Evolutionary conservation across 202 grass and related monocot species (phyloP).

Genomic region (Schoenoplectus tabernaemontani): DNA sequence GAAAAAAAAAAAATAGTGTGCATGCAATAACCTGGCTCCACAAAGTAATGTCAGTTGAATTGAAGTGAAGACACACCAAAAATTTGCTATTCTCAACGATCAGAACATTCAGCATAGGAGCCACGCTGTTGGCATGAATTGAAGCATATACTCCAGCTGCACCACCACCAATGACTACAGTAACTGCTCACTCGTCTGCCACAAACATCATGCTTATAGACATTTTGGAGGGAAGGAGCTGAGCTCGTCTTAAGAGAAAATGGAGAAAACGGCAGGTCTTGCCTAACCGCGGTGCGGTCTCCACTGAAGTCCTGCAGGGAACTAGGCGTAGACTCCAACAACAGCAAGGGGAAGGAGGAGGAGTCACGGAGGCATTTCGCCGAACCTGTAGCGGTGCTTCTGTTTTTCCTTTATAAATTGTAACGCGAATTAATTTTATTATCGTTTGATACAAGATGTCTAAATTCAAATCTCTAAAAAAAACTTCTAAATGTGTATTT

Average conservation of each 20-base stretch:
- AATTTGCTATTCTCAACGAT: slow-evolving; percentile 79
- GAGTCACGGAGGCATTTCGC: not conserved
- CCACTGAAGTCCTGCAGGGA: not conserved
- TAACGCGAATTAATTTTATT: too few relatives aligned
- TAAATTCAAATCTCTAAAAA: too few relatives aligned
- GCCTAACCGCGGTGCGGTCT: not conserved
- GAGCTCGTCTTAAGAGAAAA: not conserved
- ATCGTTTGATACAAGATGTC: too few relatives aligned
- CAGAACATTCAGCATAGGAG: slow-evolving; percentile 59
- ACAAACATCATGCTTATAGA: not conserved
- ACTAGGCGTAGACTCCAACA: not conserved
- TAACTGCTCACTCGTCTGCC: slow-evolving; percentile 13
- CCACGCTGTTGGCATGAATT: slow-evolving; percentile 61
- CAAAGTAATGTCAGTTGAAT: not conserved
- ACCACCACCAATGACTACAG: slow-evolving; percentile 79
- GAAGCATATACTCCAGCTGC: slow-evolving; percentile 83
- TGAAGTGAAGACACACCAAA: slow-evolving; percentile 30
- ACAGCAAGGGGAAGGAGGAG: not conserved
- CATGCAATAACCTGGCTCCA: not conserved
- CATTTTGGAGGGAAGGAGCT: not conserved
- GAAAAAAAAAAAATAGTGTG: too few relatives aligned
- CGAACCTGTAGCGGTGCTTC: slow-evolving; percentile 5
- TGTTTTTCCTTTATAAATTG: too few relatives aligned
- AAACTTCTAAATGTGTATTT: too few relatives aligned
- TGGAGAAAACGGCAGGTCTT: not conserved